A percentile compares a stretch with the other conserved stretches of the same genome.
Evolutionary conservation across 2,329 filamentous ascomycete genomes (phyloP).

Genomic region (Exophiala dermatitidis): DNA sequence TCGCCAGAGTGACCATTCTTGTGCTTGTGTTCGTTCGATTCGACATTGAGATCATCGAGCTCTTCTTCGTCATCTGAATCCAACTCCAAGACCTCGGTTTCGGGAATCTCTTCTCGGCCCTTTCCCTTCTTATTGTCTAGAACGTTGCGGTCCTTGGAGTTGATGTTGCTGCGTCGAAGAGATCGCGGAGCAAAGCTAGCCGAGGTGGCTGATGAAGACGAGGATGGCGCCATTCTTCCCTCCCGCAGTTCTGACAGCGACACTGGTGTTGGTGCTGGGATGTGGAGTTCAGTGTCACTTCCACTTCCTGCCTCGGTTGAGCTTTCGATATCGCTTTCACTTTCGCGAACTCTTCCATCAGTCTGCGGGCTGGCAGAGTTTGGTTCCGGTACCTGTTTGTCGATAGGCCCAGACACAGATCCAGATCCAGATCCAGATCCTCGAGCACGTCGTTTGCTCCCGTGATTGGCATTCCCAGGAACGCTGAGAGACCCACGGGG

Average conservation of each 20-base stretch:
- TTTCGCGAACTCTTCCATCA: not conserved
- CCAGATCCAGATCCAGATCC: too few species aligned
- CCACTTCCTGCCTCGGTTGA: too few species aligned
- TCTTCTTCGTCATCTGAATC: not conserved
- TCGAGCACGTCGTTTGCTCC: too few species aligned
- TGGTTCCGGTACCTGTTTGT: too few species aligned
- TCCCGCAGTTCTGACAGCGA: not conserved
- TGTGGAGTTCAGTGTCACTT: not conserved
- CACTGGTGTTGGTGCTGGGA: not conserved
- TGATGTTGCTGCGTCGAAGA: too few species aligned
- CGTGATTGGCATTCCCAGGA: too few species aligned
- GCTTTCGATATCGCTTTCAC: too few species aligned
- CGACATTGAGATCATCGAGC: not conserved
- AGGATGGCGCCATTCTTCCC: not conserved
- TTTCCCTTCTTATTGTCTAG: conserved; percentile 5
- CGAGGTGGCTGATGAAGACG: too few species aligned
- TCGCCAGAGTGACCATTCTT: not conserved
- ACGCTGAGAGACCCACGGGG: too few species aligned
- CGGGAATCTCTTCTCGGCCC: conserved; percentile 2
- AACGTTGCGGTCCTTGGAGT: not conserved
- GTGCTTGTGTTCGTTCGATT: not conserved
- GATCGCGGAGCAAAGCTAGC: too few species aligned
- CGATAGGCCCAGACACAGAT: too few species aligned
- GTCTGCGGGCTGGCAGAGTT: too few species aligned
- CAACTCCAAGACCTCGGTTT: conserved; percentile 8